Percentiles rank a stretch among this genome's conserved stretches.
Conservation (phyloP, 2,329 filamentous ascomycete genomes). For the Colletotrichum agaves region DNA sequence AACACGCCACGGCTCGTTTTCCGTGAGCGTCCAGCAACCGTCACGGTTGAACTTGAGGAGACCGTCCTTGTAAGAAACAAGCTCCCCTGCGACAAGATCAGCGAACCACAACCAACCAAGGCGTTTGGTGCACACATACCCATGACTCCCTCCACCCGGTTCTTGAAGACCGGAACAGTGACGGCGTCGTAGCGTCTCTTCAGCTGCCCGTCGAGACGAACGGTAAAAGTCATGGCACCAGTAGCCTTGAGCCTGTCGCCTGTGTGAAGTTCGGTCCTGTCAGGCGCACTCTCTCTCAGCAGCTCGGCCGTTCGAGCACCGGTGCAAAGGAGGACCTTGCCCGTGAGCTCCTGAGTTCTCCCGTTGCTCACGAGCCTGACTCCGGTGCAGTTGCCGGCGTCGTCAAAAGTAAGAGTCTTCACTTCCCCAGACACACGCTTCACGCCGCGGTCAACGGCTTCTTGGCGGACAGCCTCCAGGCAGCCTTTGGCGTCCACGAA, state of each 20-base stretch:
- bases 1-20: slow-evolving; percentile 63
- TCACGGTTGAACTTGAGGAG: slow-evolving; percentile 72
- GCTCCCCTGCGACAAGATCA: slow-evolving; percentile 46
- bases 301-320: slow-evolving; percentile 67
- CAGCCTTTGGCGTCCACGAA: slow-evolving; percentile 69
- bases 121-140: slow-evolving; percentile 44
- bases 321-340: slow-evolving; percentile 64
- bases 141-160: slow-evolving; percentile 53
- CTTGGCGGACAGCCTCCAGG: slow-evolving; percentile 63
- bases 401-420: slow-evolving; percentile 57
- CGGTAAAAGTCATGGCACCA: slow-evolving; percentile 59
- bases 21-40: slow-evolving; percentile 63
- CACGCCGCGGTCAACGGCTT: slow-evolving; percentile 63
- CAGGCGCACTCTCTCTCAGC: slow-evolving; percentile 61
- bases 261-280: slow-evolving; percentile 61
- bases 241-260: slow-evolving; percentile 66
- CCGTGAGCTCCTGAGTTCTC: slow-evolving; percentile 50
- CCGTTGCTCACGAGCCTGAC: slow-evolving; percentile 66
- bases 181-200: slow-evolving; percentile 53
- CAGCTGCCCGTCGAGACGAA: slow-evolving; percentile 54
- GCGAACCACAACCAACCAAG: slow-evolving; percentile 25
- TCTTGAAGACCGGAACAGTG: slow-evolving; percentile 64
- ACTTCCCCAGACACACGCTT: slow-evolving; percentile 65
- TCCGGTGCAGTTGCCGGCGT: slow-evolving; percentile 58
- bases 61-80: slow-evolving; percentile 58